phyloP scores from a whole-genome alignment of 768 basidiomycete genomes.

The Baorangia bicolor region DNA sequence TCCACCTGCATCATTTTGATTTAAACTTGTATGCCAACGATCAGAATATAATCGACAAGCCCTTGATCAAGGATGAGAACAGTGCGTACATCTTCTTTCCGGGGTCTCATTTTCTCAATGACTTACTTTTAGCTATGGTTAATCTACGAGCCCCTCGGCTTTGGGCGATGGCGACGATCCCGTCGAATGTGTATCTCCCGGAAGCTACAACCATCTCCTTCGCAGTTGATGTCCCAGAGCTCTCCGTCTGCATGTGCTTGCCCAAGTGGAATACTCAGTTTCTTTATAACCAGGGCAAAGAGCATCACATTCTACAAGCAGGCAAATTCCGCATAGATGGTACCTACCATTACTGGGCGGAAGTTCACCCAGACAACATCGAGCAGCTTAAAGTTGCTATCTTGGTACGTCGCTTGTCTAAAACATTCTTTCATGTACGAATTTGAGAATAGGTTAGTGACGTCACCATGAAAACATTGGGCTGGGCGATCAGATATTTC shows the following conservation, averaged over 20 bases:
- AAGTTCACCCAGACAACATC: conserved; percentile 64
- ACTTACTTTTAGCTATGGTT: conserved; percentile 59
- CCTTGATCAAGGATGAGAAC: conserved; percentile 78
- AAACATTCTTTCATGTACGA: not conserved
- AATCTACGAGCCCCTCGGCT: conserved; percentile 60
- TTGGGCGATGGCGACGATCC: conserved; percentile 52
- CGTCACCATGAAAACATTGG: conserved; percentile 66
- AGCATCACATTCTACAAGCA: conserved; percentile 61
- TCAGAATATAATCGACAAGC: conserved; percentile 94
- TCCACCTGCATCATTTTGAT: conserved; percentile 74
- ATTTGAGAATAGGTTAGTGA: conserved; percentile 43
- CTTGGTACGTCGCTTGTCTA: conserved; percentile 38
- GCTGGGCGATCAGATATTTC: conserved; percentile 87
- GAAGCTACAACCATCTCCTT: conserved; percentile 69
- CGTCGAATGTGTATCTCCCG: conserved; percentile 71
- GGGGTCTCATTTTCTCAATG: not conserved
- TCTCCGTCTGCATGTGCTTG: conserved; percentile 59
- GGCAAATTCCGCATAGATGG: conserved; percentile 57
- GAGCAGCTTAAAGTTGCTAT: conserved; percentile 76
- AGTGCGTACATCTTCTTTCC: conserved; percentile 42
- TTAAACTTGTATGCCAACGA: conserved; percentile 88
- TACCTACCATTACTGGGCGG: conserved; percentile 72
- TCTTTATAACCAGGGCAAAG: conserved; percentile 59
- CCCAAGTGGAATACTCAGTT: conserved; percentile 90
- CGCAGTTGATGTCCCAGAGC: conserved; percentile 54